A percentile compares a stretch with the other conserved stretches of the same genome.
These are phyloP conservation scores for Pneumocystis sp. DNA, from an alignment of 1,139 yeast species.

Conservation along the genomic window DNA sequence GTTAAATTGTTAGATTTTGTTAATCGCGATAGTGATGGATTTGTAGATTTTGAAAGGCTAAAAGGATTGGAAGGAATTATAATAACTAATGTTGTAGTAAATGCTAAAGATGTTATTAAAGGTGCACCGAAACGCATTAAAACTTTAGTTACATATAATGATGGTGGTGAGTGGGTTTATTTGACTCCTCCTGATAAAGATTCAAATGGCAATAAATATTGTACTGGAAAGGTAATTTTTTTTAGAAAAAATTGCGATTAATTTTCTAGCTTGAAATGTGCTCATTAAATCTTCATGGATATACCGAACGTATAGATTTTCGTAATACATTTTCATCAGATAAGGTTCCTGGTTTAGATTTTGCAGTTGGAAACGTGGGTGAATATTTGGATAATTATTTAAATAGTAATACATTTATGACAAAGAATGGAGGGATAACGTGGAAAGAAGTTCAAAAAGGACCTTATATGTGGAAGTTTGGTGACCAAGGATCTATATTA, in stretches of 20 bases:
- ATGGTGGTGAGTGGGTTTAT: conserved; percentile 77
- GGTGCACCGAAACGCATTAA: conserved; percentile 42
- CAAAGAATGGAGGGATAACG: conserved; percentile 75
- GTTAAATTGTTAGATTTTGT: conserved; percentile 58
- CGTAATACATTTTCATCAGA: conserved; percentile 80
- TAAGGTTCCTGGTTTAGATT: conserved; percentile 73
- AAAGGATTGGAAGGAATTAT: conserved; percentile 82
- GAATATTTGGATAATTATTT: conserved; percentile 35
- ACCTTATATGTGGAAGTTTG: conserved; percentile 81
- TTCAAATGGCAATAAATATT: conserved; percentile 46
- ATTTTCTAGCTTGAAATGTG: conserved; percentile 36
- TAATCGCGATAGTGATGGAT: conserved; percentile 59
- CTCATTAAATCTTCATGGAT: conserved; percentile 78
- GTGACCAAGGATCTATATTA: conserved; percentile 82
- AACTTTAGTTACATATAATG: conserved; percentile 70
- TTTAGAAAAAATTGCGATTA: background rate
- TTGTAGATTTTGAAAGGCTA: conserved; percentile 76
- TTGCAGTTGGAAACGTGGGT: conserved; percentile 89
- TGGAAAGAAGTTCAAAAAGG: conserved; percentile 75
- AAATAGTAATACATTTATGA: conserved; percentile 54
- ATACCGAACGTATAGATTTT: conserved; percentile 67
- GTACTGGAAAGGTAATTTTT: conserved; percentile 24
- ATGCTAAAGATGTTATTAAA: conserved; percentile 31
- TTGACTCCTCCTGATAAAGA: conserved; percentile 48
- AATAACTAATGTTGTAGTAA: conserved; percentile 53